Base-by-base conservation (phyloP, 2,329 filamentous ascomycete genomes). In the Verticillium klebahnii region DNA sequence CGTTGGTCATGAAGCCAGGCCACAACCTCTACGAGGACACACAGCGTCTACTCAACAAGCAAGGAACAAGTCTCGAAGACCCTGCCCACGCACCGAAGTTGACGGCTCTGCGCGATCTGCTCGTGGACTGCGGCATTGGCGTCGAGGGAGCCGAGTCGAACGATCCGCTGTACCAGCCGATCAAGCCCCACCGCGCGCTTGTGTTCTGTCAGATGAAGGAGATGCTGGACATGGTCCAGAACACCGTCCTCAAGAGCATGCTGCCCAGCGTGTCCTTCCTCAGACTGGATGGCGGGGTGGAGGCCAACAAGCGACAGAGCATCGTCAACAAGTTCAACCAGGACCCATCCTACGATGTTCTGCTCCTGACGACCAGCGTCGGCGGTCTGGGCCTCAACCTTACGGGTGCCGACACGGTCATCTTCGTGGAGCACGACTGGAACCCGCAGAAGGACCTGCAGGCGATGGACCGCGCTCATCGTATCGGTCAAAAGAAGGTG, bases 121-220 rank as follows among this genome's bases (percentile, higher is more conserved):
- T 99, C n/a, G 86, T 98, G n/a, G 96, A 99, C 77, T 99, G 95
- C 70, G 96, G 96, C 62, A 99, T 99, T 70, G 95, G 95, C 36
- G 84, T 90, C 45, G 88, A 93, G 64, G 85, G 86, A 17, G 78
- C 78, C n/a, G 84, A 85, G 59, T 76, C 78, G 1, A 85, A 80
- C 59, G 85, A 87, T 63, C 84, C 85, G 2, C 77, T 87, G 17
- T 87, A 87, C 70, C 84, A 92, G 74, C 96, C 93, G 50, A 96
- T 99, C 73, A 97, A 95, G 64, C 95, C 94, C 34, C 95, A 99
- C 73, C 91, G 95, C 55, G 96, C 95, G 0, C 85, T 99, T 32
- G 90, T 99, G 67, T 99, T 99, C 82, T 99, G 95, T 71, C 95
- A 99, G 74, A 97, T 99, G 92, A 99, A 99, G 78, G 95, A 99